These are phyloP conservation scores for bread wheat (Triticum aestivum) DNA, from an alignment of 176 grass and related monocot genomes.

Conservation along the genomic window DNA sequence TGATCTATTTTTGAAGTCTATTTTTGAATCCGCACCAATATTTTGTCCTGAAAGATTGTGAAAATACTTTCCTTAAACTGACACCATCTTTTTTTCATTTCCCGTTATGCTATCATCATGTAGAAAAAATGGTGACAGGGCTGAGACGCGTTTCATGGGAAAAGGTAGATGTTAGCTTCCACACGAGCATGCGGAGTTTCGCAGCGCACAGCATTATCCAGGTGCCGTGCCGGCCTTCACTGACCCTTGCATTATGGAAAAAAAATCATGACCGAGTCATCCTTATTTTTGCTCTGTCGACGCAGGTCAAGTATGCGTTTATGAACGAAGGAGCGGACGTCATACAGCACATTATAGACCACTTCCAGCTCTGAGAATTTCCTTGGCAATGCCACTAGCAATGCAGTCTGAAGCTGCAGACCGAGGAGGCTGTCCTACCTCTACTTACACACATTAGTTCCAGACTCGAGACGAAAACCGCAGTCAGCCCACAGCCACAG, in stretches of 20 bases:
- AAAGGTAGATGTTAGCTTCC: constrained; percentile 87
- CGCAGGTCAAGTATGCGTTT: constrained; percentile 64
- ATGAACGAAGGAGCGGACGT: constrained; percentile 78
- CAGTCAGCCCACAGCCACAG: not conserved
- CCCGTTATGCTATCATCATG: not conserved
- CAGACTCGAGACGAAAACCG: not conserved
- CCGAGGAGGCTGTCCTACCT: not conserved
- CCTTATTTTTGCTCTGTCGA: not conserved
- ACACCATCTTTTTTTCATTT: not conserved
- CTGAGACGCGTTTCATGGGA: constrained; percentile 72
- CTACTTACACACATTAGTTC: not conserved
- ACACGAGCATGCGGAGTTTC: constrained; percentile 59
- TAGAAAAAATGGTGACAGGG: constrained; percentile 78
- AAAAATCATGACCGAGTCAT: too few relatives aligned
- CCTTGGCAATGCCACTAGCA: not conserved
- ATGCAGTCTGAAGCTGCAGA: not conserved
- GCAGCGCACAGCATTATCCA: constrained; percentile 86
- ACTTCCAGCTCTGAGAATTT: constrained; percentile 46
- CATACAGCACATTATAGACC: constrained; percentile 74
- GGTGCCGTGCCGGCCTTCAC: constrained; percentile 38
- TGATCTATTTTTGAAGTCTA: not conserved
- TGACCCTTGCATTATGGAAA: not conserved
- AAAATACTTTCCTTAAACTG: not conserved
- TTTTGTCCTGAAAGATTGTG: not conserved
- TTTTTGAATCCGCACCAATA: not conserved